Evolutionary conservation across 2,329 filamentous ascomycete genomes (phyloP), one percentile per base, ranked within the genome.

Genomic region (Neopestalotiopsis clavispora): DNA sequence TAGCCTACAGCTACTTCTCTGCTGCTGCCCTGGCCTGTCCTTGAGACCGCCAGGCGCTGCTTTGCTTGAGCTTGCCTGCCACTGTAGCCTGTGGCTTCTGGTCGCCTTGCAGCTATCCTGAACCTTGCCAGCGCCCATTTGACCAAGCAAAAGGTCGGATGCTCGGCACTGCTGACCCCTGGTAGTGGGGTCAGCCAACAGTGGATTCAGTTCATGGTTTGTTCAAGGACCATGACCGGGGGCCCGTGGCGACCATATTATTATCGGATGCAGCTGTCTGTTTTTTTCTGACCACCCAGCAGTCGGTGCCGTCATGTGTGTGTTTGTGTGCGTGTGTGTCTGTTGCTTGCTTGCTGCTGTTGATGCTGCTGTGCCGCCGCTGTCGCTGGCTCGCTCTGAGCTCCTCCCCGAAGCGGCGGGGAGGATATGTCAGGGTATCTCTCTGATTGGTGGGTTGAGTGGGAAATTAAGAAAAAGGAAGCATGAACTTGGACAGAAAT

Each of bases 101-200:
- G 45, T 52, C 45, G 45, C 45, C 17, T 52, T 52, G 45, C 45
- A 52, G 17, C 45, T 20, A n/a, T 52, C 45, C 45, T 52, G n/a
- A 52, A 52, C 45, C 45, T 9, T 17, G n/a, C 45, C 45, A 52
- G 45, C 45, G n/a, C 45, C 6, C 45, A 52, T 52, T 52, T 20
- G 45, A 17, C 45, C 34, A 10, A 38, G 34, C 34, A 6, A 38
- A 10, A 38, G 34, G 17, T 52, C 45, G 45, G 45, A 52, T 52
- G 45, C 45, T 52, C 45, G 45, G 45, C 45, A 52, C 45, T 52
- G 45, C 45, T 52, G n/a, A 52, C 45, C 45, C 45, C 45, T 52
- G 45, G 14, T 17, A 20, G 45, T 52, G 45, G 45, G 45, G 45
- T 52, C n/a, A 17, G n/a, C n/a, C 45, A 52, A 14, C 45, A 5